Evolutionary conservation across 2,329 filamentous ascomycete genomes (phyloP), one percentile per base, ranked within the genome.

Genomic region (Pseudogymnoascus sp.): DNA sequence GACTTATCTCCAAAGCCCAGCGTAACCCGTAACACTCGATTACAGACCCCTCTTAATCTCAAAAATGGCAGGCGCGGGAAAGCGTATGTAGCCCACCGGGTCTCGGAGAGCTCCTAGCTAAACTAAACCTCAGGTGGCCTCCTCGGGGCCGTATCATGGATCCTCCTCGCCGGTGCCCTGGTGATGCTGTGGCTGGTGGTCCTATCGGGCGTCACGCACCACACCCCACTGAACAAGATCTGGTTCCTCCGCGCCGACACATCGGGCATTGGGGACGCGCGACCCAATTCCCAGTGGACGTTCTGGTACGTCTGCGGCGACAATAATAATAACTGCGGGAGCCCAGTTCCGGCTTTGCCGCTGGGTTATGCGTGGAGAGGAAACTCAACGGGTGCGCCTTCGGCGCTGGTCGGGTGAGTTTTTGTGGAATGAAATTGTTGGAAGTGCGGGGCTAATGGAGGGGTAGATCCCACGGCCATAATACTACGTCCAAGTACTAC

Each of bases 191-290:
- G 89, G 75, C 80, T 90, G 69, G 82, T 87, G 66, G 78, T 90
- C 60, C 78, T 90, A 49, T 85, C 82, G 43, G 87, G 87, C 65
- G 79, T 78, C 34, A 76, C 78, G 63, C 78, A 85, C 70, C 73
- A 72, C 46, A 77, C 71, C 12, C 87, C 87, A 1, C 79, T 96
- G 63, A 84, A 89, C 75, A 78, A 86, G 64, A 91, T 92, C 67
- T 97, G 91, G 77, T 96, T 97, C 80, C 85, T 97, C 34, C 82
- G 88, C 72, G 90, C 90, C 70, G 83, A 89, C 72, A 96, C 93
- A 0, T 79, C 78, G 34, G 85, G 81, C 72, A 92, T 96, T 72
- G 79, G 83, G 2, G 87, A 87, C 59, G 88, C 91, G 11, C 84
- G 62, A 14, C 66, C 80, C 60, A 70, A 82, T 16, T 88, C 91